phyloP scores from a whole-genome alignment of 2,329 filamentous ascomycete genomes.

The Didymella glomerata region DNA sequence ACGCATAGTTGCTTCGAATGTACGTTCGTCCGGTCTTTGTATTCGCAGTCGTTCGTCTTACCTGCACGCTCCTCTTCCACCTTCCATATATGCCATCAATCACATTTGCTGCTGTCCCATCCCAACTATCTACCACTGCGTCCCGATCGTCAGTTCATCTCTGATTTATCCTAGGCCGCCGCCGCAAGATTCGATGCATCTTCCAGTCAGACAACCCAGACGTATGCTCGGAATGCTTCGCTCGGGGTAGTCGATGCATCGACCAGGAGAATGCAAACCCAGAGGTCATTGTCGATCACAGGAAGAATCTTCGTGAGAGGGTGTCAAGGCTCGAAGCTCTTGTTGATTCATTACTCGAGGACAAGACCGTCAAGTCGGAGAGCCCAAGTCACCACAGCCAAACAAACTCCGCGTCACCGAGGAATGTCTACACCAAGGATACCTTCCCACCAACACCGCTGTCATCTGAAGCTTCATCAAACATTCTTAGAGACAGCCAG shows the following conservation, averaged over 20 bases:
- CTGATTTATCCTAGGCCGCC: slow-evolving; percentile 53
- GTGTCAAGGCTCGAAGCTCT: slow-evolving; percentile 54
- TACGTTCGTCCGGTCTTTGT: slow-evolving; percentile 39
- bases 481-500: slow-evolving; percentile 33
- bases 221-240: slow-evolving; percentile 57
- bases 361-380: slow-evolving; percentile 45
- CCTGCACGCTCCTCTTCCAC: slow-evolving; percentile 3
- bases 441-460: slow-evolving; percentile 45
- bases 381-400: slow-evolving; percentile 33
- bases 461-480: slow-evolving; percentile 43
- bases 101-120: slow-evolving; percentile 4
- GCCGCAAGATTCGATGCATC: slow-evolving; percentile 61
- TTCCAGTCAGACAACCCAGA: slow-evolving; percentile 51
- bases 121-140: background rate
- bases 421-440: slow-evolving; percentile 37
- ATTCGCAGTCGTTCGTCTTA: slow-evolving; percentile 9
- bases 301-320: slow-evolving; percentile 55
- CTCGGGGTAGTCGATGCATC: slow-evolving; percentile 56
- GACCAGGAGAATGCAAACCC: slow-evolving; percentile 56
- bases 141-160: background rate
- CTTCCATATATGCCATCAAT: slow-evolving; percentile 14
- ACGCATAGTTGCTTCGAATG: slow-evolving; percentile 57
- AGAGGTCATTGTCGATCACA: slow-evolving; percentile 52
- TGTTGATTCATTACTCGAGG: slow-evolving; percentile 50
- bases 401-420: slow-evolving; percentile 40